Evolutionary conservation across 169 alveolate genomes (phyloP).

Genomic region (Plasmodium cynomolgi): DNA sequence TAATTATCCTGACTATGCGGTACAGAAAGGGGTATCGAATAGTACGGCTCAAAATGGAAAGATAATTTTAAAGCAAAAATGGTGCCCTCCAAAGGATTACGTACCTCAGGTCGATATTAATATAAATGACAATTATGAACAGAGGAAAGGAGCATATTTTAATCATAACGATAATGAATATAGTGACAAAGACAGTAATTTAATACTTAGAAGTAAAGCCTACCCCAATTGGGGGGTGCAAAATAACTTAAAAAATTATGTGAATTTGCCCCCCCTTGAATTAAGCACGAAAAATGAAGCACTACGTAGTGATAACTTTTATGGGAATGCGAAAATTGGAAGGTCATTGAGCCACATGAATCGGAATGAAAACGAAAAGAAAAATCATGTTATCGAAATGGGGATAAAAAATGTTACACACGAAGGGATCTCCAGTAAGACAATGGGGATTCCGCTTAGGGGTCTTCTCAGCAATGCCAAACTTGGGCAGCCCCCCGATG

Average conservation of each 20-base stretch:
- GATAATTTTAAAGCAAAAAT: background rate
- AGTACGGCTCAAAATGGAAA: background rate
- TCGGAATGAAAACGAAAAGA: slow-evolving; percentile 1
- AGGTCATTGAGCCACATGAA: slow-evolving; percentile 21
- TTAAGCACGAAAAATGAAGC: background rate
- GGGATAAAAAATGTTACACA: background rate
- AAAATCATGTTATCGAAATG: background rate
- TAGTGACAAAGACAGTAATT: background rate
- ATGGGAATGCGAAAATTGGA: background rate
- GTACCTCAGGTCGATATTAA: slow-evolving; percentile 1
- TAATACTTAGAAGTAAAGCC: background rate
- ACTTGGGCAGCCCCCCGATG: background rate
- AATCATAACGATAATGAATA: background rate
- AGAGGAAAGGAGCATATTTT: background rate
- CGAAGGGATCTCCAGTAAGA: background rate
- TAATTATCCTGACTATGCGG: background rate
- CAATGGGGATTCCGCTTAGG: background rate
- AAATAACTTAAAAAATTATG: background rate
- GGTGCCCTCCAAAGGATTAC: background rate
- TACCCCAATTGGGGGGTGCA: background rate
- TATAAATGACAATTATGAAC: background rate
- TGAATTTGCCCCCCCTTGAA: background rate
- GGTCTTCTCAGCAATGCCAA: background rate
- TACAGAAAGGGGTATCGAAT: background rate
- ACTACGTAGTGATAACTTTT: background rate